Conservation (phyloP, 805 yeast genomes). For the Candida xiaguanensis region DNA sequence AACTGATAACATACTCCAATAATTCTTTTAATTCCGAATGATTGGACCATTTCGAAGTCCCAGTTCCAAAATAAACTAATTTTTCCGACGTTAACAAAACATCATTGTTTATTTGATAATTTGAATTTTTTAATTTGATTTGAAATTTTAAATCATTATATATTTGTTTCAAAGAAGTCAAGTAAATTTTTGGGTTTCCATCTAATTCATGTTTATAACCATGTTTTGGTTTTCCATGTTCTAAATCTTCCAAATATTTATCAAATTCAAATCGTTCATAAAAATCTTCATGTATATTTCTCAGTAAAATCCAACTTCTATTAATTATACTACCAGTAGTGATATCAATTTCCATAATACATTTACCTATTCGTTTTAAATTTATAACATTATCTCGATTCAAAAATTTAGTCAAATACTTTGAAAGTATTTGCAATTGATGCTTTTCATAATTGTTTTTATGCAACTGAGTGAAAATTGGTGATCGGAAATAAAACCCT, state of each 20-base stretch:
- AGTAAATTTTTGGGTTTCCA: constrained; percentile 23
- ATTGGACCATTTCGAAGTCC: constrained; percentile 28
- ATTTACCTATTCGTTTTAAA: constrained; percentile 50
- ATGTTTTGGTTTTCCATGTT: constrained; percentile 6
- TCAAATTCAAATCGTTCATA: constrained; percentile 26
- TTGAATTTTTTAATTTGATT: constrained; percentile 25
- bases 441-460: constrained; percentile 14
- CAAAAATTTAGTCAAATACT: constrained; percentile 13
- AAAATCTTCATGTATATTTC: constrained; percentile 51
- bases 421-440: constrained; percentile 7
- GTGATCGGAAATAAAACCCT: constrained; percentile 52
- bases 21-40: constrained; percentile 26
- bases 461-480: constrained; percentile 31
- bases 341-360: constrained; percentile 70
- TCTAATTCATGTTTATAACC: constrained; percentile 10
- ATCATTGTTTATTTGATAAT: constrained; percentile 5
- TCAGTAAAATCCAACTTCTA: constrained; percentile 38
- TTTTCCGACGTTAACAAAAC: constrained; percentile 9
- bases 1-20: constrained; percentile 24
- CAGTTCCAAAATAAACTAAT: constrained; percentile 17
- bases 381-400: constrained; percentile 27
- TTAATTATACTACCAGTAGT: constrained; percentile 59
- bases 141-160: constrained; percentile 57
- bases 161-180: constrained; percentile 50
- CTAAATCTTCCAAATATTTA: constrained; percentile 1